These are phyloP conservation scores for Rhododendron griersonianum DNA, from an alignment of 148 eudicot genomes.

Conservation along the genomic window DNA sequence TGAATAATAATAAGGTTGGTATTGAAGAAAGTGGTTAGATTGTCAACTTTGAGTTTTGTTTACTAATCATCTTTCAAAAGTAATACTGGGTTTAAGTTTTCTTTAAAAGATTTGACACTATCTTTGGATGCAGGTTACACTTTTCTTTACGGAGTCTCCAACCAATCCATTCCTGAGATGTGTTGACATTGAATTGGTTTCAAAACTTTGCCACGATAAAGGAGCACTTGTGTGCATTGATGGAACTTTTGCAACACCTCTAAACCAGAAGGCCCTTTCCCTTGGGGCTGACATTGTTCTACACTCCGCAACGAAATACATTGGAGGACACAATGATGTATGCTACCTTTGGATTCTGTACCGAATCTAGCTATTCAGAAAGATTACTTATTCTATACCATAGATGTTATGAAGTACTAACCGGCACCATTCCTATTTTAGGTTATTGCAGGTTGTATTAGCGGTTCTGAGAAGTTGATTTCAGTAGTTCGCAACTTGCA, in stretches of 20 bases:
- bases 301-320: slow-evolving; percentile 71
- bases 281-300: slow-evolving; percentile 75
- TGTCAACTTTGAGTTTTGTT: not conserved
- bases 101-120: not conserved
- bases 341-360: not conserved
- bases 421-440: slow-evolving; percentile 15
- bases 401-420: not conserved
- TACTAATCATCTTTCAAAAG: not conserved
- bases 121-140: slow-evolving; percentile 32
- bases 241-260: slow-evolving; percentile 83
- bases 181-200: slow-evolving; percentile 74
- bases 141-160: slow-evolving; percentile 85
- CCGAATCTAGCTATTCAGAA: not conserved
- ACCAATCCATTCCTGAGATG: slow-evolving; percentile 85
- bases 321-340: slow-evolving; percentile 84
- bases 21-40: not conserved
- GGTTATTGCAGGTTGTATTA: slow-evolving; percentile 83
- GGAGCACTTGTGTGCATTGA: slow-evolving; percentile 80
- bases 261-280: slow-evolving; percentile 82
- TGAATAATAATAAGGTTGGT: slow-evolving; percentile 55
- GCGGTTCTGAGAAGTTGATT: slow-evolving; percentile 62
- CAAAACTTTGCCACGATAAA: slow-evolving; percentile 72
- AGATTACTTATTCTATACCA: not conserved
- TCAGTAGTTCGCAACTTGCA: slow-evolving; percentile 58
- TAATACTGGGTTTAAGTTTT: no score